Evolutionary conservation across 2,329 filamentous ascomycete genomes (phyloP), one percentile per base, ranked within the genome.

Genomic region (Phymatotrichopsis omnivora): DNA sequence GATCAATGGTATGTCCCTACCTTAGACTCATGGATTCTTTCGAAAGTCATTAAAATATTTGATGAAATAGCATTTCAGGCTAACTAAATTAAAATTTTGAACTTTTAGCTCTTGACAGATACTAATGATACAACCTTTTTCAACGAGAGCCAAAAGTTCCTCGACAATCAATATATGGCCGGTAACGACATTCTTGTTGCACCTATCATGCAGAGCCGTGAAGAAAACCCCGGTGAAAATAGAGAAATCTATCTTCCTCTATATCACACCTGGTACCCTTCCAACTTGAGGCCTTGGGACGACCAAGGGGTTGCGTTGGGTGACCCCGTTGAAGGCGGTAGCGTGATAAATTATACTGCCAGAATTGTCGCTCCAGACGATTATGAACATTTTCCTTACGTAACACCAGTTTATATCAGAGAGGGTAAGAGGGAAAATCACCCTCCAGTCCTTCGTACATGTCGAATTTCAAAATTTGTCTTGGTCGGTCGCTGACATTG

Each of bases 371-470:
- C 58, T 22, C 48, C 58, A 31, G 19, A 32, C 30, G 31, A 25
- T 44, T 34, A 56, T 1, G 25, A 50, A 1, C 58, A 60, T 8
- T 29, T 64, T 3, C 60, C 61, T 0, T 60, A 58, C 40, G 52
- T 62, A 11, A 59, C 56, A 1, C 62, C 62, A 3, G 60, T 61
- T 54, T 62, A 63, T 41, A 57, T 65, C 28, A 57, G 63, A 5
- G 61, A 63, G 53, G 63, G 63, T 57, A 40, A 7, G 45, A 10
- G 4, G 11, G 8, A 16, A 30, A n/a, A 16, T 42, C n/a, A 25
- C 19, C 37, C 23, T 20, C 20, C 32, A 14, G 36, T 14, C 12
- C 11, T 19, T 25, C 17, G 23, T n/a, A 14, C 14, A n/a, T 25
- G 17, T 5, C n/a, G 12, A 30, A 8, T 20, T 12, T 17, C 5